These are phyloP conservation scores for Lactarius vividus DNA, from an alignment of 768 basidiomycete genomes.

Conservation along the genomic window DNA sequence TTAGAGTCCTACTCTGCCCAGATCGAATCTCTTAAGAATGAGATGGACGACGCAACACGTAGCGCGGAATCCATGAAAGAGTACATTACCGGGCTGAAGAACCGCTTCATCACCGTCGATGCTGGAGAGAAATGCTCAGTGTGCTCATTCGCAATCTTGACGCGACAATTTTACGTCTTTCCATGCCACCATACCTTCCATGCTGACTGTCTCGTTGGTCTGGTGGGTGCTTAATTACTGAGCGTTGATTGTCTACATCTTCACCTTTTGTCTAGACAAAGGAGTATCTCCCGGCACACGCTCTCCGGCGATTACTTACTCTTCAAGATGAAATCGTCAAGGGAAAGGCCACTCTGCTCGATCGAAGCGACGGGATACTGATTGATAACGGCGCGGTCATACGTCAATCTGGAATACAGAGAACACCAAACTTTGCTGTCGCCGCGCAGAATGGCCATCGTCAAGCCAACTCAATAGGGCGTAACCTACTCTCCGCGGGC, in stretches of 20 bases:
- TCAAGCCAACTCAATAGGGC: constrained; percentile 65
- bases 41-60: constrained; percentile 95
- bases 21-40: constrained; percentile 83
- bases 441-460: constrained; percentile 61
- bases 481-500: constrained; percentile 82
- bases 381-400: constrained; percentile 30
- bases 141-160: constrained; percentile 73
- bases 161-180: constrained; percentile 96
- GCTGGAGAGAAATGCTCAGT: constrained; percentile 81
- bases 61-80: constrained; percentile 92
- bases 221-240: constrained; percentile 56
- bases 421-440: constrained; percentile 64
- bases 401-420: constrained; percentile 52
- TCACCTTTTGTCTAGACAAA: constrained; percentile 63
- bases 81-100: constrained; percentile 81
- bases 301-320: constrained; percentile 79
- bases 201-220: constrained; percentile 91
- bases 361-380: constrained; percentile 30
- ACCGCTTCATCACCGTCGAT: constrained; percentile 90
- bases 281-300: constrained; percentile 80
- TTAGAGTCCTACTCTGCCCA: constrained; percentile 91
- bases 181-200: constrained; percentile 98
- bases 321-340: constrained; percentile 84
- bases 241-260: neutral
- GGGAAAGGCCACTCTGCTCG: constrained; percentile 38